Evolutionary conservation across 2,329 filamentous ascomycete species (phyloP), one percentile per base, ranked within the genome.

Genomic region (Penicillium sp.): DNA sequence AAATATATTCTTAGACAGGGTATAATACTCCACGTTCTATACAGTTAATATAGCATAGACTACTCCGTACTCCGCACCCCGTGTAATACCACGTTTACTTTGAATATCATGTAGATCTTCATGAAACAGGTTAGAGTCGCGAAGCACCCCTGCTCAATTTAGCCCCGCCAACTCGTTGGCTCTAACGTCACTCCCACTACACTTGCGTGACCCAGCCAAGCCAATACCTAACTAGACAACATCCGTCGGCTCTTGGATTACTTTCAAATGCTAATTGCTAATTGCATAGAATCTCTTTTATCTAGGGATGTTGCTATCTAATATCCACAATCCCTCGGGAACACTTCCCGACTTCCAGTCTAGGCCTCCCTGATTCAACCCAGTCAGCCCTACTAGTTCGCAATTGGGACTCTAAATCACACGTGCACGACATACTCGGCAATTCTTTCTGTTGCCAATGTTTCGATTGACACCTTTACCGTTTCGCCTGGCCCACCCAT

Each of bases 181-280:
- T 50, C 50, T 56, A 56, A 60, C 61, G 61, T 62, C 61, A 63
- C 48, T 54, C 42, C 32, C 19, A 42, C 45, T 32, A 8, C 37
- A 46, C 40, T 64, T 59, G 61, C 61, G 61, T 64, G 61, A 60
- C 61, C 34, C 34, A 33, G 51, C 46, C 55, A 53, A 53, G 45
- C 21, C 31, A 12, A 24, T 21, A 24, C 8, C 17, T n/a, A 19
- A 45, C 32, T 33, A 32, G 17, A 35, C 40, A n/a, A 28, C 10
- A n/a, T 3, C 7, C 4, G 5, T 26, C 24, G 35, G 29, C 28
- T 45, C 21, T 44, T 17, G 7, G 26, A 15, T 17, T 43, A 10
- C n/a, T 49, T 13, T 21, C 15, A 19, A 40, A 24, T n/a, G 6
- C 12, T 15, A n/a, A 7, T 24, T 9, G 3, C n/a, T 13, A 26